These are phyloP conservation scores for Coniochaeta hoffmannii DNA, from an alignment of 2,329 filamentous ascomycete species.

Conservation along the genomic window DNA sequence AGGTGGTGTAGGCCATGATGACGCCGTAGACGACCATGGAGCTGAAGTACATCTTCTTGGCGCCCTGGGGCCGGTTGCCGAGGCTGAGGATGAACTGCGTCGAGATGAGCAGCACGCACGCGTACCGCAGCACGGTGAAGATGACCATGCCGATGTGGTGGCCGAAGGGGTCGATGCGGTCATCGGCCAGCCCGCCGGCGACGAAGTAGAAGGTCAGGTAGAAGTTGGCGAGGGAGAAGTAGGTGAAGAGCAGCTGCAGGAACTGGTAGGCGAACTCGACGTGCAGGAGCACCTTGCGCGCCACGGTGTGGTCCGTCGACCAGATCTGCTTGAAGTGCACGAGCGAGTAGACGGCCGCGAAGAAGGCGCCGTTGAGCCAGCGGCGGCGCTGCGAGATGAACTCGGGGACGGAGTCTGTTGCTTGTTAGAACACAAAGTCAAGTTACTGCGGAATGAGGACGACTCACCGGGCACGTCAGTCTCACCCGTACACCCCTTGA, in stretches of 20 bases:
- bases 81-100: slow-evolving; percentile 95
- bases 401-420: slow-evolving; percentile 79
- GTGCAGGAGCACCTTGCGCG: slow-evolving; percentile 84
- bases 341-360: slow-evolving; percentile 94
- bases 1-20: slow-evolving; percentile 95
- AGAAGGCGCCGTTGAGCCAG: slow-evolving; percentile 98
- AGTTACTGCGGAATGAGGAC: neutral
- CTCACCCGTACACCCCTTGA: slow-evolving; percentile 92
- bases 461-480: slow-evolving; percentile 89
- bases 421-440: neutral
- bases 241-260: slow-evolving; percentile 88
- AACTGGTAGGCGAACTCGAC: slow-evolving; percentile 96
- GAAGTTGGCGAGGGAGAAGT: slow-evolving; percentile 97
- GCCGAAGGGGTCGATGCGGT: slow-evolving; percentile 80
- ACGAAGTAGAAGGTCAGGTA: slow-evolving; percentile 99
- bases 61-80: slow-evolving; percentile 91
- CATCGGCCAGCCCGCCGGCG: slow-evolving; percentile 78
- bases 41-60: slow-evolving; percentile 79
- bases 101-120: slow-evolving; percentile 78
- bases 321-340: slow-evolving; percentile 93
- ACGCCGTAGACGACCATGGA: slow-evolving; percentile 86
- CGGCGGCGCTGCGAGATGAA: slow-evolving; percentile 94
- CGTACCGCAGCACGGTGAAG: slow-evolving; percentile 80
- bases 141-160: slow-evolving; percentile 78
- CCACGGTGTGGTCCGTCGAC: slow-evolving; percentile 82